Conservation (phyloP, 495 filamentous ascomycete genomes). For the Penicillium paradoxum region DNA sequence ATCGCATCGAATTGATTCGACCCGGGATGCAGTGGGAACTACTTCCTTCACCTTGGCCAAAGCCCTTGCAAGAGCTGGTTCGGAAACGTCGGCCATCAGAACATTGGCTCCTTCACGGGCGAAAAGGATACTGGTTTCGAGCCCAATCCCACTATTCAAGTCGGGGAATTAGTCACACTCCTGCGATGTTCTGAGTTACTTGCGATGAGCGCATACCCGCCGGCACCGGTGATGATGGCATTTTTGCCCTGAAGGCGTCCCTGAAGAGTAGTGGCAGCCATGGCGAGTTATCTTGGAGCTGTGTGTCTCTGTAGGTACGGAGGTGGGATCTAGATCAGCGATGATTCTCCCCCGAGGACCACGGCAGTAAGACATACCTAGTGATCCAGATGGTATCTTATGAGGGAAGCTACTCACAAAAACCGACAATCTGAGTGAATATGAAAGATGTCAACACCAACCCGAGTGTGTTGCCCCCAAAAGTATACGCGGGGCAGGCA, state of each 20-base stretch:
- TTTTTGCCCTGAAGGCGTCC: conserved; percentile 83
- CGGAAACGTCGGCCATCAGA: conserved; percentile 77
- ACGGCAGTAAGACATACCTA: background rate
- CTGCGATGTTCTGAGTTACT: background rate
- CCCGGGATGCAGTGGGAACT: conserved; percentile 51
- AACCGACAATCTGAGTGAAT: background rate
- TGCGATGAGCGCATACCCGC: conserved; percentile 58
- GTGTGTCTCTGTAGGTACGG: background rate
- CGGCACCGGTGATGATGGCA: conserved; percentile 86
- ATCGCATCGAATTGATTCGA: conserved; percentile 61
- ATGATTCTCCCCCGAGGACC: background rate
- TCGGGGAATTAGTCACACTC: background rate
- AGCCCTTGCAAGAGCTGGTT: conserved; percentile 62
- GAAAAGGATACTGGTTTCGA: conserved; percentile 89
- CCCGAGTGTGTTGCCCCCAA: background rate
- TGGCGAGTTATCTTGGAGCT: conserved; percentile 4
- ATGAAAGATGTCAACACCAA: background rate
- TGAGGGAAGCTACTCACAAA: background rate
- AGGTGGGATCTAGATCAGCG: conserved; percentile 8
- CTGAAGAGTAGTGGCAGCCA: conserved; percentile 15
- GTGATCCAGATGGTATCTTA: background rate
- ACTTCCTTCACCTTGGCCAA: conserved; percentile 61
- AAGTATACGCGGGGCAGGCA: conserved; percentile 20
- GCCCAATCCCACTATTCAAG: conserved; percentile 74
- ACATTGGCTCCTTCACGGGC: conserved; percentile 83